Conservation (phyloP, 495 filamentous ascomycete species). For the Aspergillus biplanus region DNA sequence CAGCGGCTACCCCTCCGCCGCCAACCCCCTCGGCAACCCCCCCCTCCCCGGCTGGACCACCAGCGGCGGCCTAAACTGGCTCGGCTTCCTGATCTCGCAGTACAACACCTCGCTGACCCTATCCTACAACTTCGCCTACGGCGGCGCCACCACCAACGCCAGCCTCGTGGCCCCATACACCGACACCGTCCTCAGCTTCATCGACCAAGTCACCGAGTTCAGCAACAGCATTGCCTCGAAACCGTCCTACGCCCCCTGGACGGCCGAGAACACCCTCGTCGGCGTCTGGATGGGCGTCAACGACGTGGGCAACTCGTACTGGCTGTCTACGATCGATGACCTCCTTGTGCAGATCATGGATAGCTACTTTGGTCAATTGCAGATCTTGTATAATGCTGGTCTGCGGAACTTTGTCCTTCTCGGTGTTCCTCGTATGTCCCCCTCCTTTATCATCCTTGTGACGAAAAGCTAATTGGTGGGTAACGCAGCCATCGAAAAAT, state of each 20-base stretch:
- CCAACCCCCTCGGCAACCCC: neutral
- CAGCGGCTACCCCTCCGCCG: constrained; percentile 5
- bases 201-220: constrained; percentile 2
- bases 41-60: constrained; percentile 4
- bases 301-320: constrained; percentile 5
- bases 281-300: constrained; percentile 1
- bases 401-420: neutral
- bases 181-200: neutral
- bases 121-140: constrained; percentile 6
- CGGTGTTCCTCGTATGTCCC: neutral
- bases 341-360: neutral
- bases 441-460: neutral
- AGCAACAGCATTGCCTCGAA: constrained; percentile 2
- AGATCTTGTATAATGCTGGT: constrained; percentile 2
- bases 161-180: neutral
- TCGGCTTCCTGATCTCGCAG: neutral
- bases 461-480: neutral
- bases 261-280: neutral
- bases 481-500: neutral
- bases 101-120: constrained; percentile 1
- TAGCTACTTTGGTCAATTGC: constrained; percentile 6
- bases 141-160: constrained; percentile 2
- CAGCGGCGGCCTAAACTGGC: neutral
- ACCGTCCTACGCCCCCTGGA: neutral
- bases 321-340: neutral